phyloP scores from a whole-genome alignment of 345 rosid species.

The Nasturtium officinale region DNA sequence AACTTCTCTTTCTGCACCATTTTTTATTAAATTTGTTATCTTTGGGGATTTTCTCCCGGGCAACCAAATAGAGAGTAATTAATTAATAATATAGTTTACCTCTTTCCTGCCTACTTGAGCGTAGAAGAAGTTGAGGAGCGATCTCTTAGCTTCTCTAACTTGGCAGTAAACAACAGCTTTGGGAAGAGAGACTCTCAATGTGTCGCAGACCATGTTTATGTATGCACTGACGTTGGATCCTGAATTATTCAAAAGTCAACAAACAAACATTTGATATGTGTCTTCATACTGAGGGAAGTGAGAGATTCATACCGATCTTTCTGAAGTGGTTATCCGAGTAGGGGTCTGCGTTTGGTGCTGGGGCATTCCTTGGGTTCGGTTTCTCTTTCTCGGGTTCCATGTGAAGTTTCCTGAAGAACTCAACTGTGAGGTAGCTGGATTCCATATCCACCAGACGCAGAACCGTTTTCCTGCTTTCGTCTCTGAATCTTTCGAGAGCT shows the following conservation, averaged over 20 bases:
- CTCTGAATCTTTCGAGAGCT: slow-evolving; percentile 90
- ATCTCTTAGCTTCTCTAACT: slow-evolving; percentile 92
- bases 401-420: slow-evolving; percentile 92
- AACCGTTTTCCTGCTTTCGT: slow-evolving; percentile 89
- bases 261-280: slow-evolving; percentile 8
- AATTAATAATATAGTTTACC: slow-evolving; percentile 46
- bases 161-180: slow-evolving; percentile 97
- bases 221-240: slow-evolving; percentile 93
- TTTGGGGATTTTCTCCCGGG: not conserved
- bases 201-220: slow-evolving; percentile 91
- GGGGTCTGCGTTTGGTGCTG: slow-evolving; percentile 63
- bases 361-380: slow-evolving; percentile 46
- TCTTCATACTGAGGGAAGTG: slow-evolving; percentile 4
- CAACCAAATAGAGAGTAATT: not conserved
- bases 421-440: slow-evolving; percentile 94
- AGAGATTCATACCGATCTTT: slow-evolving; percentile 63
- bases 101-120: slow-evolving; percentile 88
- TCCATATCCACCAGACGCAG: slow-evolving; percentile 93
- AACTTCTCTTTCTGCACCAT: slow-evolving; percentile 80
- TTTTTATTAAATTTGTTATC: not conserved
- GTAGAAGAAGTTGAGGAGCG: slow-evolving; percentile 82
- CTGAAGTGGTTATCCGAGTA: slow-evolving; percentile 78
- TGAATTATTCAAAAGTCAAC: slow-evolving; percentile 38
- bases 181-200: slow-evolving; percentile 84
- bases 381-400: slow-evolving; percentile 78